Percentiles rank a stretch among this genome's conserved stretches.
phyloP scores from a whole-genome alignment of 148 eudicot species.

The Dysphania ambrosioides region DNA sequence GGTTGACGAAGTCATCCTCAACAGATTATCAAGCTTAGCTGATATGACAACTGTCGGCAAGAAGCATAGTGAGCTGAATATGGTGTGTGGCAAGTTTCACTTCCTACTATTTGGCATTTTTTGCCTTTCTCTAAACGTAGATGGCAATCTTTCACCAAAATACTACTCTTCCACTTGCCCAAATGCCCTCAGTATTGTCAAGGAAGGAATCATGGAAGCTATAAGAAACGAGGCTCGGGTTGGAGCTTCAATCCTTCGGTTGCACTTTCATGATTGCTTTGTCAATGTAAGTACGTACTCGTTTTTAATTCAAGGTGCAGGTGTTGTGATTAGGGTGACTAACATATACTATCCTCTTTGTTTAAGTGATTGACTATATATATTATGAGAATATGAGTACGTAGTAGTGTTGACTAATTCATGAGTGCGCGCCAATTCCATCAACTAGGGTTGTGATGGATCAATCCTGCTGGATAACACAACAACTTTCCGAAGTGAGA shows the following conservation, averaged over 20 bases:
- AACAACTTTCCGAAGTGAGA: conserved; percentile 37
- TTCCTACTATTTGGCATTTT: conserved; percentile 4
- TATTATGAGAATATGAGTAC: background rate
- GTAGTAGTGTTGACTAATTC: background rate
- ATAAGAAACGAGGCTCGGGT: conserved; percentile 40
- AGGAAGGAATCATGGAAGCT: conserved; percentile 28
- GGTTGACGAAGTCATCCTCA: background rate
- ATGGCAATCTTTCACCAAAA: conserved; percentile 20
- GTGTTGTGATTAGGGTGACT: no score
- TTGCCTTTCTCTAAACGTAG: conserved; percentile 10
- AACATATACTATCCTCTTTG: no score
- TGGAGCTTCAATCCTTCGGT: conserved; percentile 56
- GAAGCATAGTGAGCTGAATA: background rate
- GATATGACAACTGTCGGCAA: conserved; percentile 13
- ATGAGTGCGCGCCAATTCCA: no score
- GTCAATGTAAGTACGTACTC: conserved; percentile 40
- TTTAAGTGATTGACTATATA: no score
- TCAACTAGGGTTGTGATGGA: conserved; percentile 52
- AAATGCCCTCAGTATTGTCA: conserved; percentile 20
- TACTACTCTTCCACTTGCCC: conserved; percentile 32
- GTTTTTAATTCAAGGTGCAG: no score
- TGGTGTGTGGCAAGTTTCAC: conserved; percentile 24
- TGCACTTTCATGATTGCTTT: conserved; percentile 62
- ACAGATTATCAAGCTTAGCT: conserved; percentile 21
- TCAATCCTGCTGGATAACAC: conserved; percentile 45